Base-by-base conservation (phyloP, 2,329 filamentous ascomycete genomes). In the Botryosphaeria dothidea region DNA sequence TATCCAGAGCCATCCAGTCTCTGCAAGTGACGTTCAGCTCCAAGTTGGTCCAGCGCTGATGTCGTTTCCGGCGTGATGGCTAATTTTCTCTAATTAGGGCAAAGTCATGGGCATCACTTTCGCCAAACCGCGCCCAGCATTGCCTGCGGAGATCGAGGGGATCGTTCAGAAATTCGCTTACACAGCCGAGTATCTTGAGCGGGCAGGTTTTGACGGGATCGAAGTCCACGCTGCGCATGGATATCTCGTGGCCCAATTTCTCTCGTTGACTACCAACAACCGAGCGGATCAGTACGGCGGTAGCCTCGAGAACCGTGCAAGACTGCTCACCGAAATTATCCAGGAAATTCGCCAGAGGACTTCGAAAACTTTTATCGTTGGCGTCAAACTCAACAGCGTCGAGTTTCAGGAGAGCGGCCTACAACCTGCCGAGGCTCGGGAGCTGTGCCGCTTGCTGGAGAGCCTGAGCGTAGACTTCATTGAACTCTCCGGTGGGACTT, bases 381-480 rank as follows among this genome's bases (percentile, higher is more conserved):
- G 79, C 43, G 78, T 85, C 54, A 85, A 85, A 69, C 70, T 85
- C 46, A 85, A 85, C 71, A 81, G 78, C 0, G 82, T 78, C 2
- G 83, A 85, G 63, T 64, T 69, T 15, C 48, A 57, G 48, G 78
- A 82, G 69, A 69, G 68, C 15, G 41, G 41, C 13, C 69, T 70
- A n/a, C 77, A 77, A 25, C 64, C 72, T 1, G 67, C 82, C 7
- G 86, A 87, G 13, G 85, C 82, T 34, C 76, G 74, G 45, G 66
- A 78, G 56, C 74, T 85, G 61, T 82, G 80, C 69, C 67, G 73
- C 29, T 71, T 77, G 19, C 75, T 90, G 43, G 82, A 85, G 64
- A 88, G 91, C 70, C 80, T 79, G 38, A 84, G 77, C 3, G 75
- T 91, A 1, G 89, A 92, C 74, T 91, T 90, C 68, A 75, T 92